Conservation (phyloP, 1,139 yeast genomes). For the Insectozyma bohioensis region DNA sequence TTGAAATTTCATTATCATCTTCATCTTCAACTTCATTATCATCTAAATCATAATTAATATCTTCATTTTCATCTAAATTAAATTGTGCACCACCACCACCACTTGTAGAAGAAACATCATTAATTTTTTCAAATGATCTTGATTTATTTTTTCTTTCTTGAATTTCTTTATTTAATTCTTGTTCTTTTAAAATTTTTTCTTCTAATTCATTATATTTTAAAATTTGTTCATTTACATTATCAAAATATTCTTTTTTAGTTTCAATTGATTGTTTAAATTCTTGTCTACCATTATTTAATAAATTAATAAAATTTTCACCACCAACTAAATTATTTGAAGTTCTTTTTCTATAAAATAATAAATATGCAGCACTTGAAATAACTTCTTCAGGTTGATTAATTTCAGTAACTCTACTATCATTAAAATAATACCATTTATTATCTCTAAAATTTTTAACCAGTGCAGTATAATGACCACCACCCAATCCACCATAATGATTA, state of each 20-base stretch:
- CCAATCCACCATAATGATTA: constrained; percentile 93
- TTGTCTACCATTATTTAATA: constrained; percentile 25
- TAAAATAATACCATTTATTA: constrained; percentile 83
- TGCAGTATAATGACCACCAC: constrained; percentile 98
- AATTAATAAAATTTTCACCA: constrained; percentile 28
- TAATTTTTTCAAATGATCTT: constrained; percentile 6
- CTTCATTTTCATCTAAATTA: constrained; percentile 17
- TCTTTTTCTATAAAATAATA: constrained; percentile 77
- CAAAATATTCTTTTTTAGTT: constrained; percentile 15
- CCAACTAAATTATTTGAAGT: constrained; percentile 30
- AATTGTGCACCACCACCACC: no score
- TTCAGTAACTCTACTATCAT: constrained; percentile 75
- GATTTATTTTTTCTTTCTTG: constrained; percentile 12
- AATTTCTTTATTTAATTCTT: no score
- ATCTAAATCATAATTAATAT: constrained; percentile 6
- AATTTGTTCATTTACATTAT: constrained; percentile 18
- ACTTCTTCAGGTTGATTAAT: constrained; percentile 58
- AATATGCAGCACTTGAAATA: constrained; percentile 82
- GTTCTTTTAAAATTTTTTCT: constrained; percentile 9
- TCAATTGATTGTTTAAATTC: constrained; percentile 17
- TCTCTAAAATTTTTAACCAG: constrained; percentile 79
- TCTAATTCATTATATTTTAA: constrained; percentile 16
- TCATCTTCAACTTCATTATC: constrained; percentile 10
- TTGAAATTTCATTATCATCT: constrained; percentile 20
- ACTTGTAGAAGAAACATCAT: no score